A percentile compares a stretch with the other conserved stretches of the same genome.
Conservation (phyloP, 106 monocot genomes). For the Hemerocallis citrina region DNA sequence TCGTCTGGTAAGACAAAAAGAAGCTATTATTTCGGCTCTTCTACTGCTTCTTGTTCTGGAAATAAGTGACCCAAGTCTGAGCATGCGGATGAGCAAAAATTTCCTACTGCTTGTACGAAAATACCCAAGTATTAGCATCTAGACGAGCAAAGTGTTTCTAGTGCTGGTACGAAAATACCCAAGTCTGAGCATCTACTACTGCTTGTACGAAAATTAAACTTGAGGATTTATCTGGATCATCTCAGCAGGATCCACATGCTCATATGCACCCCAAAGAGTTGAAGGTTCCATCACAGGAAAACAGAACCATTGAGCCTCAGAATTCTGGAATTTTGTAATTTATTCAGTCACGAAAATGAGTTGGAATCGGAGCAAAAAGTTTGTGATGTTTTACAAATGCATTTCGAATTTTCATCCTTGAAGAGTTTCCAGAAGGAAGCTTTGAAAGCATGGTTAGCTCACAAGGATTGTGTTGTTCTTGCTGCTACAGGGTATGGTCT, state of each 20-base stretch:
- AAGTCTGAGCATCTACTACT: conserved; percentile 2
- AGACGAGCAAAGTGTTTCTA: no score
- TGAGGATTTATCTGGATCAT: conserved; percentile 1
- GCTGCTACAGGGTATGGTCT: conserved; percentile 96
- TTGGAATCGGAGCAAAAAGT: conserved; percentile 37
- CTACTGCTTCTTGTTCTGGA: conserved; percentile 17
- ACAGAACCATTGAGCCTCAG: background rate
- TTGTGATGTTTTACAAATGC: conserved; percentile 30
- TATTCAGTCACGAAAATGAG: conserved; percentile 9
- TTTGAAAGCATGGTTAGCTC: conserved; percentile 59
- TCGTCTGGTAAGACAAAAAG: conserved; percentile 18
- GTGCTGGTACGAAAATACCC: background rate
- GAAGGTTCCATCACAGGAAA: conserved; percentile 6
- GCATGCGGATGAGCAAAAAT: no score
- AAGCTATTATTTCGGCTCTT: conserved; percentile 3
- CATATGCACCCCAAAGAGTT: background rate
- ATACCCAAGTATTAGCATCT: no score
- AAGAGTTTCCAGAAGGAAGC: conserved; percentile 91
- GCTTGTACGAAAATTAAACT: conserved; percentile 1
- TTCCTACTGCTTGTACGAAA: no score
- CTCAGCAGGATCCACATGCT: conserved; percentile 5
- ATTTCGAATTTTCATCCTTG: conserved; percentile 80
- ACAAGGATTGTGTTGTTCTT: conserved; percentile 79
- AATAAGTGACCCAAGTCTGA: no score
- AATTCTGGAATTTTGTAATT: conserved; percentile 2